Base-by-base conservation (phyloP, 495 filamentous ascomycete species). In the Podospora pseudopauciseta region DNA sequence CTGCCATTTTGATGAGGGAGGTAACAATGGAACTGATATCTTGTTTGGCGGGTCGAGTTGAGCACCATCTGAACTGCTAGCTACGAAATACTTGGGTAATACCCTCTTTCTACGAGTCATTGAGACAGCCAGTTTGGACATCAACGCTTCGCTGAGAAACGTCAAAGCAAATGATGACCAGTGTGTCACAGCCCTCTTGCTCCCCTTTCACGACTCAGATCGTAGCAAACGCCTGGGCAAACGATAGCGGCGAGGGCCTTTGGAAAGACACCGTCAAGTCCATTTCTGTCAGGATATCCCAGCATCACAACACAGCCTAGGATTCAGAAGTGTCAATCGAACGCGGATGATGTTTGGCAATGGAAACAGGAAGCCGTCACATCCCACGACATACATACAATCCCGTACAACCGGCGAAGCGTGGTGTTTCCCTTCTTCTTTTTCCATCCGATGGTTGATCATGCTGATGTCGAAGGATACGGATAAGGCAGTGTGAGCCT, bases 271-370 rank as follows among this genome's bases (percentile, higher is more conserved):
- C 39, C 39, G 13, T 16, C 5, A 49, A 49, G 39, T 16, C 5
- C 39, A 0, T 5, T 49, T 16, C 9, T 20, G 23, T 58, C 2
- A 2, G n/a, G 55, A 19, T 19, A 26, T 9, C 55, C n/a, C 23
- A 19, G 11, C 55, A 58, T 19, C 18, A 3, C 18, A 30, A 49
- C 3, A 63, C 61, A 63, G 61, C 27, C 61, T 44, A 18, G 61
- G 53, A 11, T 19, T 63, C 32, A 63, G 61, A 63, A 63, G 19
- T 15, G 59, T 34, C 23, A 61, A 61, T 61, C 59, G 59, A 23
- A 26, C 59, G 18, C 59, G 59, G 59, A 28, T 61, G 26, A 32
- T 61, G 26, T 23, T 58, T 27, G 6, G 56, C 19, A 13, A 58
- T 5, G n/a, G 23, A 1, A 18, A 26, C 30, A 30, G 26, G 26